A percentile compares a stretch with the other conserved stretches of the same genome.
These are phyloP conservation scores for Colletotrichum shisoi DNA, from an alignment of 2,329 filamentous ascomycete genomes.

Conservation along the genomic window DNA sequence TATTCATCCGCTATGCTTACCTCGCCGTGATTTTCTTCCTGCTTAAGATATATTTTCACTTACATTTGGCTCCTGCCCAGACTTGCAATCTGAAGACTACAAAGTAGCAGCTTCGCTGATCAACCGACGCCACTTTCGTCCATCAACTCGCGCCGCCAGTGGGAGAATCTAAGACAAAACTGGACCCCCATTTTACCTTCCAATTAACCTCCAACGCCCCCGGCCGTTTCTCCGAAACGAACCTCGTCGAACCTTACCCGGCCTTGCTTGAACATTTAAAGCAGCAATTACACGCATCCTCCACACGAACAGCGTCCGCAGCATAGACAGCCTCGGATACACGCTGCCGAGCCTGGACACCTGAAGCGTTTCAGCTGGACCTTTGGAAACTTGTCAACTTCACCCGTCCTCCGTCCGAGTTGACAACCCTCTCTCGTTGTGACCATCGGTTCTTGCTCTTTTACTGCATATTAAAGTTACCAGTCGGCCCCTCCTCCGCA, in stretches of 20 bases:
- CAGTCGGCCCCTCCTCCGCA: slow-evolving; percentile 2
- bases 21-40: not conserved
- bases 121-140: slow-evolving; percentile 11
- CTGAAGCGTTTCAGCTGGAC: slow-evolving; percentile 31
- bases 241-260: slow-evolving; percentile 24
- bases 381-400: slow-evolving; percentile 35
- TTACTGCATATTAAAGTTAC: slow-evolving; percentile 12
- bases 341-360: slow-evolving; percentile 25
- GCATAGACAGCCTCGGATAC: slow-evolving; percentile 14
- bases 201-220: slow-evolving; percentile 29
- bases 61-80: too few relatives aligned
- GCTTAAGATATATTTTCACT: too few relatives aligned
- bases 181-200: slow-evolving; percentile 19
- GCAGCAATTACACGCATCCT: slow-evolving; percentile 15
- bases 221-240: slow-evolving; percentile 33
- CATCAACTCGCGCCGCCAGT: slow-evolving; percentile 6
- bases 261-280: slow-evolving; percentile 18
- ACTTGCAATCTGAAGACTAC: too few relatives aligned
- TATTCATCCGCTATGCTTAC: slow-evolving; percentile 8
- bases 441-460: slow-evolving; percentile 10
- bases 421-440: slow-evolving; percentile 10
- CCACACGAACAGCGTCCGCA: slow-evolving; percentile 1
- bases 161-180: slow-evolving; percentile 26
- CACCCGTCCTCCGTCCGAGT: slow-evolving; percentile 2
- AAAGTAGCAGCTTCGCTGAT: not conserved